These are phyloP conservation scores for Alternaria sp. DNA, from an alignment of 2,329 filamentous ascomycete species.

Conservation along the genomic window DNA sequence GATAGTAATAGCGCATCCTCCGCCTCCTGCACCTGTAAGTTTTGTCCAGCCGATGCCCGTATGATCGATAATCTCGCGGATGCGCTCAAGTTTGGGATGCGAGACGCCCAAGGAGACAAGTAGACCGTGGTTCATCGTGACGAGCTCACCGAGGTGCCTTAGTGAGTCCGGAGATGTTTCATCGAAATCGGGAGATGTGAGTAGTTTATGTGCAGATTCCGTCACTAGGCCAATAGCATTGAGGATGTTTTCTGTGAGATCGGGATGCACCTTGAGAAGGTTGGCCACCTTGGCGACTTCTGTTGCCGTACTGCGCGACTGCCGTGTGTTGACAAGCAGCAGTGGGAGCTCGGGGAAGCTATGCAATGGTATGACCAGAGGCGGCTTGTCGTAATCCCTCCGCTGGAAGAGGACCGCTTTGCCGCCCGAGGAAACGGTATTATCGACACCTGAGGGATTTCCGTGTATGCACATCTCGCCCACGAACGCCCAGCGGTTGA, in stretches of 20 bases:
- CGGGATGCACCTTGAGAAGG: slow-evolving; percentile 74
- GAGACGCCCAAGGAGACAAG: slow-evolving; percentile 92
- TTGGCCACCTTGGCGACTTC: slow-evolving; percentile 87
- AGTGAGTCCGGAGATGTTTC: slow-evolving; percentile 68
- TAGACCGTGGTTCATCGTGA: slow-evolving; percentile 92
- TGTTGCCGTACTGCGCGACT: slow-evolving; percentile 81
- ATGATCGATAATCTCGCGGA: slow-evolving; percentile 84
- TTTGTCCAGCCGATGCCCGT: slow-evolving; percentile 96
- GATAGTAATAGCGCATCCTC: slow-evolving; percentile 92
- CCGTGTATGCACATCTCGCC: slow-evolving; percentile 97
- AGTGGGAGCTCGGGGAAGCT: slow-evolving; percentile 92
- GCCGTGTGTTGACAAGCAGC: slow-evolving; percentile 86
- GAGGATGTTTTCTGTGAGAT: slow-evolving; percentile 80
- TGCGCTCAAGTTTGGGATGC: slow-evolving; percentile 88
- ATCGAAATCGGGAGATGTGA: slow-evolving; percentile 70
- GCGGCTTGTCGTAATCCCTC: slow-evolving; percentile 77
- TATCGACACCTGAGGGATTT: slow-evolving; percentile 95
- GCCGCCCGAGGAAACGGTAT: slow-evolving; percentile 91
- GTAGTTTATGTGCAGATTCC: slow-evolving; percentile 62
- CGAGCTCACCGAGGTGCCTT: slow-evolving; percentile 81
- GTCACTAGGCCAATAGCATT: slow-evolving; percentile 82
- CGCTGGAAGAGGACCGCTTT: slow-evolving; percentile 93
- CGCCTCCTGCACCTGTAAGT: slow-evolving; percentile 92
- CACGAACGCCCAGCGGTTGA: slow-evolving; percentile 98
- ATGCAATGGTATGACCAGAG: slow-evolving; percentile 76